Conservation (phyloP, 805 yeast genomes). For the Lachancea fermentati region DNA sequence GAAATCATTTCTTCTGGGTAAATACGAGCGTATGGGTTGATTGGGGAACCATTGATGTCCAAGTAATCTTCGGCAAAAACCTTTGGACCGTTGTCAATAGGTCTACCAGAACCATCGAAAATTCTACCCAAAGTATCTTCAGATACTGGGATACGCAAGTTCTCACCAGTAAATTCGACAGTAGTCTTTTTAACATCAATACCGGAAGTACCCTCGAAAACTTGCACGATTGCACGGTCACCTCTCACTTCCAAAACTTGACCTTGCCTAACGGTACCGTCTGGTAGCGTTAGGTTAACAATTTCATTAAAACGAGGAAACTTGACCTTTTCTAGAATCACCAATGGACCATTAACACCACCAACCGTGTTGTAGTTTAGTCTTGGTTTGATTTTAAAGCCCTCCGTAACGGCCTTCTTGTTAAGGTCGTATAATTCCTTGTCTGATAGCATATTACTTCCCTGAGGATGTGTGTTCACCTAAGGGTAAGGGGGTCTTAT, state of each 20-base stretch:
- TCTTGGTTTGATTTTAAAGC: constrained; percentile 88
- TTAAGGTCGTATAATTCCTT: constrained; percentile 59
- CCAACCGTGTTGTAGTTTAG: constrained; percentile 92
- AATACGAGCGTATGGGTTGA: constrained; percentile 95
- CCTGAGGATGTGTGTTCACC: neutral
- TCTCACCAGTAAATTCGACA: constrained; percentile 95
- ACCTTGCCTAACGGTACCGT: constrained; percentile 91
- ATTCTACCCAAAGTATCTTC: constrained; percentile 98
- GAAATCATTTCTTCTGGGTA: constrained; percentile 99
- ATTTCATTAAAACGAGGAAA: constrained; percentile 92
- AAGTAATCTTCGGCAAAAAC: constrained; percentile 97
- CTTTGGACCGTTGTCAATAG: constrained; percentile 96
- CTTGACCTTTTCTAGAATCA: constrained; percentile 79
- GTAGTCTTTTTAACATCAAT: constrained; percentile 96
- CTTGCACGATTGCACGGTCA: constrained; percentile 95
- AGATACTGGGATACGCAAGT: constrained; percentile 86
- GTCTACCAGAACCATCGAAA: constrained; percentile 98
- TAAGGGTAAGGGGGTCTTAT: constrained; percentile 3
- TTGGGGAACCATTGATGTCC: constrained; percentile 98
- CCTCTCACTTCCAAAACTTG: constrained; percentile 98
- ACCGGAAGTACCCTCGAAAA: constrained; percentile 98
- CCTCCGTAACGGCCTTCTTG: constrained; percentile 87
- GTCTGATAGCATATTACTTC: constrained; percentile 30
- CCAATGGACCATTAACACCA: constrained; percentile 98
- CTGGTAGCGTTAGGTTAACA: constrained; percentile 94